Percentiles rank a stretch among this genome's conserved stretches.
Evolutionary conservation across 2,329 filamentous ascomycete genomes (phyloP).

Genomic region (Venturia asperata): DNA sequence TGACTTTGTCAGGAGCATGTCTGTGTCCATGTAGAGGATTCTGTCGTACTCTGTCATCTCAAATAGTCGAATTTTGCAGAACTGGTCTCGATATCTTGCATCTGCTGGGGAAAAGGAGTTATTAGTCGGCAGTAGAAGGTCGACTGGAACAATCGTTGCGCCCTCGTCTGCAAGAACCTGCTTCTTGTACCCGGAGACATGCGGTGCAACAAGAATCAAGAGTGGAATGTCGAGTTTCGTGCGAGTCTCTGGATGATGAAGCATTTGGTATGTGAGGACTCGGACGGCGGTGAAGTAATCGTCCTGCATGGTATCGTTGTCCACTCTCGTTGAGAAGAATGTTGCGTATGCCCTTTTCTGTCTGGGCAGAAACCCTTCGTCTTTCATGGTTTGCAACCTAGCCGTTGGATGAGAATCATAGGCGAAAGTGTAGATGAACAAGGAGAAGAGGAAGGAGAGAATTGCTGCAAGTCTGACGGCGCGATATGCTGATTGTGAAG

Average conservation of each 20-base stretch:
- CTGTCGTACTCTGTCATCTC: conserved; percentile 18
- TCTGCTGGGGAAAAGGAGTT: not conserved
- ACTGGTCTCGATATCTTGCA: conserved; percentile 15
- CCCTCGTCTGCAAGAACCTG: conserved; percentile 14
- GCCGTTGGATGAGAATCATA: not conserved
- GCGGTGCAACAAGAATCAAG: conserved; percentile 16
- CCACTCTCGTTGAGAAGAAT: conserved; percentile 6
- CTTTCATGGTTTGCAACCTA: not conserved
- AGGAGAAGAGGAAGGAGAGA: not conserved
- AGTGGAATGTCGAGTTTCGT: conserved; percentile 17
- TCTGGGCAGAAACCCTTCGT: not conserved
- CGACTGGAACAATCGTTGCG: conserved; percentile 18
- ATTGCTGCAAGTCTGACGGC: not conserved
- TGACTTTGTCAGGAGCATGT: conserved; percentile 19
- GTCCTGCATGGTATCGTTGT: conserved; percentile 10
- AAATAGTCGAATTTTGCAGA: conserved; percentile 20
- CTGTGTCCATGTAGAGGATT: conserved; percentile 19
- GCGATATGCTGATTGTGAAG: not conserved
- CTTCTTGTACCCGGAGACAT: conserved; percentile 13
- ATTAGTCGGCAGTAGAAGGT: not conserved
- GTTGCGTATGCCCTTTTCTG: conserved; percentile 7
- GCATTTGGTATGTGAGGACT: conserved; percentile 20
- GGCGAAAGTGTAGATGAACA: not conserved
- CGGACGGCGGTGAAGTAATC: conserved; percentile 20
- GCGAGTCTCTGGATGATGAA: conserved; percentile 13